A percentile compares a stretch with the other conserved stretches of the same genome.
phyloP scores from a whole-genome alignment of 805 yeast genomes.

The Yarrowia bubula region DNA sequence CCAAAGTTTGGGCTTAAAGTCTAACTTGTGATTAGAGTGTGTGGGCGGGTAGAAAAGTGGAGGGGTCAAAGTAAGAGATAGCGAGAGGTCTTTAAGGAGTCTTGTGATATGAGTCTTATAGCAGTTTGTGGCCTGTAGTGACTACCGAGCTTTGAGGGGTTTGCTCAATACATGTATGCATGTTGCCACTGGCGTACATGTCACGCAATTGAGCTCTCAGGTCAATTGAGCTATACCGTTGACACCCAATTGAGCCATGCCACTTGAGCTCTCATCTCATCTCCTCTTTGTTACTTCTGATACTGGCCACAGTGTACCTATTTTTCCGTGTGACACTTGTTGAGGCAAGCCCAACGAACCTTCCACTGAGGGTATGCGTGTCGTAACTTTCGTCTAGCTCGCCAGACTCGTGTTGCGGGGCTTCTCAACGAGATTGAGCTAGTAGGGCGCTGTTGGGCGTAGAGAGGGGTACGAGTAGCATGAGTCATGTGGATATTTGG shows the following conservation, averaged over 20 bases:
- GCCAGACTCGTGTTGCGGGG: slow-evolving; percentile 25
- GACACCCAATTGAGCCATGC: neutral
- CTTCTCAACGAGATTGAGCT: slow-evolving; percentile 20
- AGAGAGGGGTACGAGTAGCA: slow-evolving; percentile 24
- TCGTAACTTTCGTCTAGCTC: slow-evolving; percentile 27
- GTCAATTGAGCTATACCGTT: too few relatives aligned
- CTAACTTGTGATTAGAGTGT: neutral
- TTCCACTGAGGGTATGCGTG: neutral
- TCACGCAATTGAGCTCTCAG: too few relatives aligned
- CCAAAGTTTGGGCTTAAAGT: slow-evolving; percentile 14
- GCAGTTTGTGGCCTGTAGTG: too few relatives aligned
- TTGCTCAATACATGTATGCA: too few relatives aligned
- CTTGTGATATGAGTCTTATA: too few relatives aligned
- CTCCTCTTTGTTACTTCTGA: too few relatives aligned
- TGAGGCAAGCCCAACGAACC: slow-evolving; percentile 22
- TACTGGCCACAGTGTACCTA: too few relatives aligned
- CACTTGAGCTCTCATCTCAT: neutral
- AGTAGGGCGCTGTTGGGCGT: slow-evolving; percentile 19
- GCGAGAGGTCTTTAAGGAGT: neutral
- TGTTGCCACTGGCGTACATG: too few relatives aligned
- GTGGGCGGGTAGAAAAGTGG: slow-evolving; percentile 3
- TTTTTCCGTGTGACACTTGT: slow-evolving; percentile 7
- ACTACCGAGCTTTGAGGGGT: too few relatives aligned
- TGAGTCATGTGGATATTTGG: neutral
- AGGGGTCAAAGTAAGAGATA: neutral